Evolutionary conservation across 2,329 filamentous ascomycete genomes (phyloP).

Genomic region (Curvularia sp.): DNA sequence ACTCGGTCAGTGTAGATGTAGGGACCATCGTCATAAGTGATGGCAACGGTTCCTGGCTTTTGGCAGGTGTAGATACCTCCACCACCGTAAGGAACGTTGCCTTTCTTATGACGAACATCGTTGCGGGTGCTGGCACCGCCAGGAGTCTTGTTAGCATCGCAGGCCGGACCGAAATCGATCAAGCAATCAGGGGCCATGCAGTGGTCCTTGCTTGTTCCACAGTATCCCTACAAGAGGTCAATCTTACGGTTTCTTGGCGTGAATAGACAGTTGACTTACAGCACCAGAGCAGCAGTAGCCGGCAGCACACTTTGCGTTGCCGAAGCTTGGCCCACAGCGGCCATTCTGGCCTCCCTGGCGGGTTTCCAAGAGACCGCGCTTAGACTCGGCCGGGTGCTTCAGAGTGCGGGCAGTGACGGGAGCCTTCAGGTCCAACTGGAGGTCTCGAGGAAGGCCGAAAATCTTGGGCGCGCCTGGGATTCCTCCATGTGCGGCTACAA

Average conservation of each 20-base stretch:
- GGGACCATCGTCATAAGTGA: slow-evolving; percentile 72
- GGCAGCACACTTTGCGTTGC: slow-evolving; percentile 39
- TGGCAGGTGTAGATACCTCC: slow-evolving; percentile 63
- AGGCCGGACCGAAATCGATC: slow-evolving; percentile 65
- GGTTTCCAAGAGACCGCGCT: slow-evolving; percentile 33
- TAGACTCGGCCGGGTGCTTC: slow-evolving; percentile 24
- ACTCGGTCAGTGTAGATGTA: slow-evolving; percentile 67
- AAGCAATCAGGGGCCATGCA: slow-evolving; percentile 68
- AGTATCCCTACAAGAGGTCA: slow-evolving; percentile 53
- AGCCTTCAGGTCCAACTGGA: slow-evolving; percentile 33
- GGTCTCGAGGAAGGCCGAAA: slow-evolving; percentile 42
- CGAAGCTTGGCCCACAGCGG: slow-evolving; percentile 41
- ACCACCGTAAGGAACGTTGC: slow-evolving; percentile 63
- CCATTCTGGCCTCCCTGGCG: slow-evolving; percentile 47
- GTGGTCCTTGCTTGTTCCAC: slow-evolving; percentile 61
- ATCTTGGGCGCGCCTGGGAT: slow-evolving; percentile 43
- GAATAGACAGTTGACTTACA: slow-evolving; percentile 27
- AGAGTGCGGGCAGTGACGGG: slow-evolving; percentile 34
- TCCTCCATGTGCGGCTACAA: slow-evolving; percentile 45
- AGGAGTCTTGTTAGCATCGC: slow-evolving; percentile 65
- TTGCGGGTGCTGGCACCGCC: slow-evolving; percentile 62
- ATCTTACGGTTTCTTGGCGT: slow-evolving; percentile 4
- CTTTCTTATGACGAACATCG: slow-evolving; percentile 61
- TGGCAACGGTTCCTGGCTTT: slow-evolving; percentile 64
- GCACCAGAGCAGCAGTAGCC: slow-evolving; percentile 47